Conservation (phyloP, 2,329 filamentous ascomycete genomes). For the Fragosphaeria purpurea region DNA sequence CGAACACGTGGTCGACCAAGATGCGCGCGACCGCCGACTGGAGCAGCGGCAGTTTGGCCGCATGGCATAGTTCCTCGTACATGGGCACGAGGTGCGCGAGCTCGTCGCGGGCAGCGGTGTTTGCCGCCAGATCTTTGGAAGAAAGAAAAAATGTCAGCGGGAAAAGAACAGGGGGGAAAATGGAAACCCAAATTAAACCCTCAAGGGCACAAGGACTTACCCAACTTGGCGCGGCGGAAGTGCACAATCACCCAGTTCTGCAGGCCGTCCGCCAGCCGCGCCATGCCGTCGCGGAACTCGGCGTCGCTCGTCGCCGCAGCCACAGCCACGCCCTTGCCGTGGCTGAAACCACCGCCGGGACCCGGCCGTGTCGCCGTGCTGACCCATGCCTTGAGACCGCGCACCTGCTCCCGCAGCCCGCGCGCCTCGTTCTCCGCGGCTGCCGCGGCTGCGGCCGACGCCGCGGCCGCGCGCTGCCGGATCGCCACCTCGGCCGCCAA, state of each 20-base stretch:
- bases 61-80: slow-evolving; percentile 43
- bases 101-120: slow-evolving; percentile 31
- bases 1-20: slow-evolving; percentile 52
- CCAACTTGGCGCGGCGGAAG: slow-evolving; percentile 53
- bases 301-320: slow-evolving; percentile 54
- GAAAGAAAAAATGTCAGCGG: no score
- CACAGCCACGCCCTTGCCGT: no score
- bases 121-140: slow-evolving; percentile 13
- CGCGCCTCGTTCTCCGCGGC: slow-evolving; percentile 47
- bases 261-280: slow-evolving; percentile 52
- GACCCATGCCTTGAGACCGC: slow-evolving; percentile 62
- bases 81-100: slow-evolving; percentile 43
- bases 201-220: slow-evolving; percentile 22
- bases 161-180: neutral
- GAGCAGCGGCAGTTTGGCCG: slow-evolving; percentile 50
- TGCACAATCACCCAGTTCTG: slow-evolving; percentile 67
- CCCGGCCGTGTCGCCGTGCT: slow-evolving; percentile 55
- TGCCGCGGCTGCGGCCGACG: slow-evolving; percentile 33
- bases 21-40: slow-evolving; percentile 52
- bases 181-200: neutral
- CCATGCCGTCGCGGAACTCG: slow-evolving; percentile 52
- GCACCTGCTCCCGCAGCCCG: slow-evolving; percentile 47
- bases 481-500: slow-evolving; percentile 37
- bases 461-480: slow-evolving; percentile 39
- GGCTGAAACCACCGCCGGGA: slow-evolving; percentile 18